Conservation (phyloP, 2,329 filamentous ascomycete species). For the Sclerotinia minor region DNA sequence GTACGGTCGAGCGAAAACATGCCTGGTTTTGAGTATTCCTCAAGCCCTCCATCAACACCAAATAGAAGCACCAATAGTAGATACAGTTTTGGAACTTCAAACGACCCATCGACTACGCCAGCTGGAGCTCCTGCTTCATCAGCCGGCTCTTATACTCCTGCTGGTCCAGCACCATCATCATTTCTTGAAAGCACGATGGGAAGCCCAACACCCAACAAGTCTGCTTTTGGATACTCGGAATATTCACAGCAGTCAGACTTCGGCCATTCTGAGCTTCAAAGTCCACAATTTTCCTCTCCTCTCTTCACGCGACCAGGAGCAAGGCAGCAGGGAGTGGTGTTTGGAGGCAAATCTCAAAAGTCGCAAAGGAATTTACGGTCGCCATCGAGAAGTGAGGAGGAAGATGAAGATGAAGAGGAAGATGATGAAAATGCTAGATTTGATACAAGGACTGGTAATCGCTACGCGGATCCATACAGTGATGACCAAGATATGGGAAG, state of each 20-base stretch:
- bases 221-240: conserved; percentile 32
- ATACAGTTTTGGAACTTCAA: conserved; percentile 38
- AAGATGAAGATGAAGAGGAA: conserved; percentile 45
- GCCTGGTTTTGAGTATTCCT: conserved; percentile 37
- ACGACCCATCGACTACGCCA: conserved; percentile 56
- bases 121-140: conserved; percentile 56
- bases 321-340: conserved; percentile 47
- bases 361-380: conserved; percentile 30
- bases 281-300: conserved; percentile 29
- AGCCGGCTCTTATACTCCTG: conserved; percentile 56
- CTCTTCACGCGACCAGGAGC: conserved; percentile 31
- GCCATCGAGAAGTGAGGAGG: conserved; percentile 44
- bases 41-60: conserved; percentile 43
- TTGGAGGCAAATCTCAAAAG: conserved; percentile 15
- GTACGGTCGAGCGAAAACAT: conserved; percentile 26
- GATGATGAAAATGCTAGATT: conserved; percentile 46
- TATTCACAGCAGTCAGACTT: conserved; percentile 43
- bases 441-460: conserved; percentile 44
- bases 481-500: conserved; percentile 45
- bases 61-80: conserved; percentile 36
- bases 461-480: conserved; percentile 43
- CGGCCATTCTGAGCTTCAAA: conserved; percentile 29
- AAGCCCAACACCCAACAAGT: conserved; percentile 37
- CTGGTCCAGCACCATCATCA: conserved; percentile 52
- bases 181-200: conserved; percentile 54